Evolutionary conservation across 1,139 yeast species (phyloP).

Genomic region (Scheffersomyces titani): DNA sequence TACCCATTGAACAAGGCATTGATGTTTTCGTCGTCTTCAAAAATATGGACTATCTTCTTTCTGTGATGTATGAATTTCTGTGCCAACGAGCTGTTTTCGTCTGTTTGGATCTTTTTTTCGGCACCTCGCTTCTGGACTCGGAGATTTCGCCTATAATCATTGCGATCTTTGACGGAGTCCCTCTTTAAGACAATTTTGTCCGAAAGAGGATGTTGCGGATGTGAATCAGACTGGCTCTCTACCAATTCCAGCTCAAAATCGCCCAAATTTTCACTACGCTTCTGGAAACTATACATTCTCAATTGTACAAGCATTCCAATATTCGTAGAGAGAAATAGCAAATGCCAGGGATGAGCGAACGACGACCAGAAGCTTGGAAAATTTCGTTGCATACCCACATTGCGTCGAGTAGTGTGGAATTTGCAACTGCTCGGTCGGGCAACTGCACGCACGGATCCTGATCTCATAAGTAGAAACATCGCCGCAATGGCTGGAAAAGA

Average conservation of each 20-base stretch:
- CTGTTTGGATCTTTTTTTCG: constrained; percentile 4
- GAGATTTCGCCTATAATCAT: constrained; percentile 3
- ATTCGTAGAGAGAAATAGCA: background rate
- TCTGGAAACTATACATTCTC: background rate
- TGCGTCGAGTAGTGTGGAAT: background rate
- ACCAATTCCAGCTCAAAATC: background rate
- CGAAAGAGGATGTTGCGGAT: background rate
- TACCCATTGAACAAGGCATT: constrained; percentile 13
- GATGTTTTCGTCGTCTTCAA: constrained; percentile 15
- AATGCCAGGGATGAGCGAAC: background rate
- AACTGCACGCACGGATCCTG: background rate
- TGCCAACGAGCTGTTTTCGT: constrained; percentile 13
- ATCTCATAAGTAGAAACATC: background rate
- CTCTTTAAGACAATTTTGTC: background rate
- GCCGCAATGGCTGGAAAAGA: background rate
- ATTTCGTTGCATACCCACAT: background rate
- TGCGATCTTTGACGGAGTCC: background rate
- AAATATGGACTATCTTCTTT: constrained; percentile 17
- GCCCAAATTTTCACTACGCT: background rate
- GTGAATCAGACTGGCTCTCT: background rate
- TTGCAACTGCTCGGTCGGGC: background rate
- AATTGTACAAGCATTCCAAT: background rate
- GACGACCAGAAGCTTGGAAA: background rate
- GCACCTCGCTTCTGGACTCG: constrained; percentile 8
- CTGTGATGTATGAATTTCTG: constrained; percentile 19